These are phyloP conservation scores for Zopfia rhizophila DNA, from an alignment of 2,329 filamentous ascomycete species.

Conservation along the genomic window DNA sequence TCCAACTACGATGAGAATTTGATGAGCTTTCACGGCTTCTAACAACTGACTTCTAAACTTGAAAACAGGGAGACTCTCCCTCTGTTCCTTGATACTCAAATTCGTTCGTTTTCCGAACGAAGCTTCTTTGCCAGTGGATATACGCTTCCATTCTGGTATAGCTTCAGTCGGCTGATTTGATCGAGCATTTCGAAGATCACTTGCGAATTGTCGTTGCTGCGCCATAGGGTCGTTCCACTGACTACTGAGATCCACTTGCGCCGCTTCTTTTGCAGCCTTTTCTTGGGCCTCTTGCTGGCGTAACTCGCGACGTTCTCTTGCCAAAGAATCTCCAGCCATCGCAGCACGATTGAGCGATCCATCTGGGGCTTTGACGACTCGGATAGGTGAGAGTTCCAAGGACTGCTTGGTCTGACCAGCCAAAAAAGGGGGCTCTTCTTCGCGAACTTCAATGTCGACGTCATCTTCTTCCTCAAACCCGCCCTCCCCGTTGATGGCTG, in stretches of 20 bases:
- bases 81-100: constrained; percentile 94
- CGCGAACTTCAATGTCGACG: constrained; percentile 94
- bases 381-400: constrained; percentile 91
- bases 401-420: constrained; percentile 97
- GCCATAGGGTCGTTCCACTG: constrained; percentile 99
- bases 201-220: constrained; percentile 87
- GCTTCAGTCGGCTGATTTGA: constrained; percentile 69
- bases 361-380: constrained; percentile 96
- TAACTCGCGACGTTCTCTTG: constrained; percentile 89
- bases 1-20: constrained; percentile 94
- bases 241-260: constrained; percentile 82
- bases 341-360: constrained; percentile 97
- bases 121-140: constrained; percentile 80
- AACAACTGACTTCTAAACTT: constrained; percentile 89
- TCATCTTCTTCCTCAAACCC: constrained; percentile 95
- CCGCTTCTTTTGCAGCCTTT: constrained; percentile 75
- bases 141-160: constrained; percentile 92
- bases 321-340: constrained; percentile 88
- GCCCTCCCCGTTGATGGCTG: constrained; percentile 84
- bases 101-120: constrained; percentile 86
- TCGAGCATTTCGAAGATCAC: constrained; percentile 78
- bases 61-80: constrained; percentile 88
- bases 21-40: constrained; percentile 85
- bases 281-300: constrained; percentile 89
- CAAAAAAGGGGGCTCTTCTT: constrained; percentile 96